Evolutionary conservation across 169 alveolate species (phyloP).

Genomic region (Eimeria brunetti): DNA sequence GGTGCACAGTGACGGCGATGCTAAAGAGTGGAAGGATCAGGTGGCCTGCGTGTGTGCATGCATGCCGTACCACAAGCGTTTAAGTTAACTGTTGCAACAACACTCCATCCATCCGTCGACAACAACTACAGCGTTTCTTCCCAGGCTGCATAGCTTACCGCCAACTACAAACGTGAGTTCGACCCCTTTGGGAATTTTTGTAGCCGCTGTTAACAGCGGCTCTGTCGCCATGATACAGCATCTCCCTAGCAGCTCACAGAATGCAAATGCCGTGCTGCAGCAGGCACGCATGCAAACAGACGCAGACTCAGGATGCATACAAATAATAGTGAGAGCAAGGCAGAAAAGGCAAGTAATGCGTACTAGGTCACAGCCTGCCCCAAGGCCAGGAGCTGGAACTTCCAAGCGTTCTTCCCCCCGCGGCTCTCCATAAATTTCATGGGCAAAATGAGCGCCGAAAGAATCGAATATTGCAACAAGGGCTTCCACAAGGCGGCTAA

Average conservation of each 20-base stretch:
- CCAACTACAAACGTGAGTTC: constrained; percentile 35
- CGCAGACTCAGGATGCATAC: neutral
- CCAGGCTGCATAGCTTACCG: neutral
- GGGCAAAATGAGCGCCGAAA: constrained; percentile 50
- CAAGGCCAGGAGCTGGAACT: constrained; percentile 39
- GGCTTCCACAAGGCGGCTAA: constrained; percentile 18
- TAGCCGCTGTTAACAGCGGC: constrained; percentile 5
- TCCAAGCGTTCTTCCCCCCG: constrained; percentile 58
- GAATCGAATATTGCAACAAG: constrained; percentile 18
- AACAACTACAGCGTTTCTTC: neutral
- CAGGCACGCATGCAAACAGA: constrained; percentile 7
- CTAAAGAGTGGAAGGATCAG: constrained; percentile 49
- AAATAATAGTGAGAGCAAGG: neutral
- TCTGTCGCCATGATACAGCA: constrained; percentile 21
- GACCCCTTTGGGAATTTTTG: constrained; percentile 34
- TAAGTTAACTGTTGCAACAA: neutral
- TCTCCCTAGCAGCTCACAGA: constrained; percentile 31
- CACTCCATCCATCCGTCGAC: neutral
- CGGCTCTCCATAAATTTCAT: constrained; percentile 64
- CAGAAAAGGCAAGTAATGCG: neutral
- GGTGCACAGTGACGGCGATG: constrained; percentile 61
- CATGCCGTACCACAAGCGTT: neutral
- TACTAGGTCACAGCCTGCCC: constrained; percentile 69
- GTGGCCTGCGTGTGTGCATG: constrained; percentile 21
- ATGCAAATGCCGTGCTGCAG: constrained; percentile 45